Evolutionary conservation across 2,329 filamentous ascomycete genomes (phyloP).

Genomic region (Penicillium aurantiogriseum): DNA sequence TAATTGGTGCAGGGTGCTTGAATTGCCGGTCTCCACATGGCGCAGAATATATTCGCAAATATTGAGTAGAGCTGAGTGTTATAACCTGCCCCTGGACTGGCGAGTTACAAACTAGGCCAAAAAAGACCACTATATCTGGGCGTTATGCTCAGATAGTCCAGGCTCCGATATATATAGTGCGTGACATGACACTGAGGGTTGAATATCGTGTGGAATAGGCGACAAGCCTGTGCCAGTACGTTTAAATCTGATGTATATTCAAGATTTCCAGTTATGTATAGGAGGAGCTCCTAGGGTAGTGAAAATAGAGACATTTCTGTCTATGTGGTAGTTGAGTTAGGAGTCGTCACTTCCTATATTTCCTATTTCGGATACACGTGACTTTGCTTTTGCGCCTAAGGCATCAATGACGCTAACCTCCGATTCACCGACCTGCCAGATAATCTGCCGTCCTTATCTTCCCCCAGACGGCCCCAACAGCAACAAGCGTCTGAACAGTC

Average conservation of each 20-base stretch:
- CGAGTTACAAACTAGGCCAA: too few relatives aligned
- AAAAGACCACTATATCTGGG: too few relatives aligned
- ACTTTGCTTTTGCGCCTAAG: slow-evolving; percentile 1
- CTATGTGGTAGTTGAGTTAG: neutral
- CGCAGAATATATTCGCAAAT: neutral
- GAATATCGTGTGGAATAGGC: neutral
- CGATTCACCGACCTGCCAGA: slow-evolving; percentile 12
- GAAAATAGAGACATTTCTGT: neutral
- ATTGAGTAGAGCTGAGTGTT: neutral
- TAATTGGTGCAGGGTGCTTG: neutral
- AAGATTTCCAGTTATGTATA: neutral
- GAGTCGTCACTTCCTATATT: neutral
- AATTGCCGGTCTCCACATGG: neutral
- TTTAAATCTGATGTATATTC: neutral
- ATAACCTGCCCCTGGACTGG: too few relatives aligned
- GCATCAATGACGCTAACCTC: slow-evolving; percentile 1
- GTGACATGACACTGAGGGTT: neutral
- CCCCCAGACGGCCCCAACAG: slow-evolving; percentile 3
- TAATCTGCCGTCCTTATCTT: slow-evolving; percentile 13
- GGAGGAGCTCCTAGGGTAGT: neutral
- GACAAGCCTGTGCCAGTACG: neutral
- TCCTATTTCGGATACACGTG: neutral
- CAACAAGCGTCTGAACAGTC: neutral
- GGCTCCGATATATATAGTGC: too few relatives aligned
- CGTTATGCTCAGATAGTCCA: too few relatives aligned